Base-by-base conservation (phyloP, 768 basidiomycete genomes). In the Mycena crocata region DNA sequence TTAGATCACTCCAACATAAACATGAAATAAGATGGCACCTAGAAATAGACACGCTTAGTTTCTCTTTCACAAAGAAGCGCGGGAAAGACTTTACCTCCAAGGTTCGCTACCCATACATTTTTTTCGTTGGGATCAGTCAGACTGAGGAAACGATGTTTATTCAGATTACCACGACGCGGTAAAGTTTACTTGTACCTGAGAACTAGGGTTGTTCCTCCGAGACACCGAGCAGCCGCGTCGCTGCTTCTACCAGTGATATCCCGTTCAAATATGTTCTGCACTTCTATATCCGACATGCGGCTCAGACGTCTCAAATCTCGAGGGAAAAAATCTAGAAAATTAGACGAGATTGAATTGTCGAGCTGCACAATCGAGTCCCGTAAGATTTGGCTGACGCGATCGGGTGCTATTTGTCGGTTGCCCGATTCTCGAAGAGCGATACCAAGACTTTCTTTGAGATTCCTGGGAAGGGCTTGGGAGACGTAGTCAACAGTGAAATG, bases 41-140 rank as follows among this genome's bases (percentile, higher is more conserved):
- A 40, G n/a, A 54, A 58, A 35, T 37, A 6, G 37, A 49, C 34
- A 63, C 49, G 32, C 34, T 34, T 15, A 13, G n/a, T 15, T n/a
- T 39, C 17, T 39, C n/a, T n/a, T 28, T 37, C 37, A 17, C 3
- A 10, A 2, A 34, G 12, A 35, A 15, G 24, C 23, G 17, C 15
- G 17, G 4, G 4, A 21, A 28, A 44, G 4, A 34, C 40, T 62
- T 64, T 67, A 74, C 77, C 77, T 57, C 87, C 87, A 34, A 89
- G 80, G 72, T 87, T 89, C 8, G 85, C 85, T 57, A 89, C 68
- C 89, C 89, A 89, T n/a, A 89, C 62, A 62, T 86, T 82, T 71
- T 79, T 80, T 40, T 78, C 78, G 12, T 75, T 71, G 44, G 86
- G 84, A 78, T 89, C 87, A 37, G 84, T 80, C 34, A 89, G 77